Conservation (phyloP, 441 rosid species). For the Viola pubescens region DNA sequence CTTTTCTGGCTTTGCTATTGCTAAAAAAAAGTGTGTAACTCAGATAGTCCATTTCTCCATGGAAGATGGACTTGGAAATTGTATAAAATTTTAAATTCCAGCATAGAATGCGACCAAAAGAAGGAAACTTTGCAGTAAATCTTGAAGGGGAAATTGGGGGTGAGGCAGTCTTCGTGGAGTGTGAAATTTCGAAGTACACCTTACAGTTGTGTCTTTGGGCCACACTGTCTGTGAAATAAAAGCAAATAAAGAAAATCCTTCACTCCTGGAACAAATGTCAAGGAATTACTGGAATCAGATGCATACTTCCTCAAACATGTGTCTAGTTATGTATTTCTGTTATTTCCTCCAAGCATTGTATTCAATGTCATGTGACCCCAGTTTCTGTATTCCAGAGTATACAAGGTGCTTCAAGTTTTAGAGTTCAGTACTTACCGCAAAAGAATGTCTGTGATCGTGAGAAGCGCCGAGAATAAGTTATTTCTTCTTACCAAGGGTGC, state of each 20-base stretch:
- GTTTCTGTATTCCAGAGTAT: conserved; percentile 32
- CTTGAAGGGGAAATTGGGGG: not conserved
- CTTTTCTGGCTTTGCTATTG: not conserved
- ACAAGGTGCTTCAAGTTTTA: conserved; percentile 60
- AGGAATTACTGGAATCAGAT: no score
- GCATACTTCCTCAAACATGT: not conserved
- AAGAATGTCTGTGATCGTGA: conserved; percentile 85
- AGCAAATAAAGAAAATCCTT: no score
- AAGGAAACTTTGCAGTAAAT: not conserved
- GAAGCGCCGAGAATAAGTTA: conserved; percentile 44
- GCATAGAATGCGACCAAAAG: not conserved
- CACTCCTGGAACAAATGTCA: no score
- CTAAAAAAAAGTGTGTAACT: not conserved
- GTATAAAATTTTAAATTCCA: conserved; percentile 11
- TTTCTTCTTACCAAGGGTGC: conserved; percentile 84
- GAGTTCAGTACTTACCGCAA: conserved; percentile 86
- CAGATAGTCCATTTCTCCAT: not conserved
- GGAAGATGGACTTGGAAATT: not conserved
- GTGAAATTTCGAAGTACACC: no score
- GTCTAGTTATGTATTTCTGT: not conserved
- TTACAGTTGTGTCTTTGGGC: no score
- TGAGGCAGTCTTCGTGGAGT: not conserved
- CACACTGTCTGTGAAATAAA: no score
- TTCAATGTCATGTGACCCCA: conserved; percentile 7
- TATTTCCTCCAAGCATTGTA: not conserved